Evolutionary conservation across 2,329 filamentous ascomycete genomes (phyloP).

Genomic region (Epichloe sp.): DNA sequence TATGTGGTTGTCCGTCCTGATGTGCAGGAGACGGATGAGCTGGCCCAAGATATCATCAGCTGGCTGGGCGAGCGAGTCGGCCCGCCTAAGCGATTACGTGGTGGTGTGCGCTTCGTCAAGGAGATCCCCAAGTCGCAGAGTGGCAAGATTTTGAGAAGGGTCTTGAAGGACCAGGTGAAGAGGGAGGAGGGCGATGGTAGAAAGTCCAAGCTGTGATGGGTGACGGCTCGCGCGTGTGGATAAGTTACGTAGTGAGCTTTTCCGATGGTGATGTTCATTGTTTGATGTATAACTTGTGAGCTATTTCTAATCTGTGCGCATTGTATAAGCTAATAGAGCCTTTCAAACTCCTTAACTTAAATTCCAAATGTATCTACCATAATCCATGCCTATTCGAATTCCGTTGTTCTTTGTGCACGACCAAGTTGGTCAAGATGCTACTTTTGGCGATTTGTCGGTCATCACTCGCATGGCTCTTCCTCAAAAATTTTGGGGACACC

Average conservation of each 20-base stretch:
- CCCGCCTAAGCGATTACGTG: constrained; percentile 54
- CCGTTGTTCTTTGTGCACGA: too few relatives aligned
- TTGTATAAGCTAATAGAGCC: too few relatives aligned
- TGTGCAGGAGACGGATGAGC: constrained; percentile 19
- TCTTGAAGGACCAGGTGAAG: constrained; percentile 33
- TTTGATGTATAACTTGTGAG: too few relatives aligned
- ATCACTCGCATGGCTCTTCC: too few relatives aligned
- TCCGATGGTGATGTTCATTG: background rate
- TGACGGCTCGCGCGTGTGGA: background rate
- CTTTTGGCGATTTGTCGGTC: too few relatives aligned
- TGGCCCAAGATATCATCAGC: constrained; percentile 20
- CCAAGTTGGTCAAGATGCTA: fast-evolving
- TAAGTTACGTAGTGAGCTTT: background rate
- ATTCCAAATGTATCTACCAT: too few relatives aligned
- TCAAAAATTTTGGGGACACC: background rate
- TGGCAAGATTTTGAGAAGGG: constrained; percentile 34
- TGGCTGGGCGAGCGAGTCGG: constrained; percentile 45
- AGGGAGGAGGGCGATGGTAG: constrained; percentile 18
- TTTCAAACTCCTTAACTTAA: too few relatives aligned
- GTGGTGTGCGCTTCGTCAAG: constrained; percentile 55
- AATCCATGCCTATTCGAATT: too few relatives aligned
- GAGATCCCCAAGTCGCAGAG: constrained; percentile 56
- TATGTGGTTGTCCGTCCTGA: constrained; percentile 25
- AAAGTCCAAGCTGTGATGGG: constrained; percentile 23
- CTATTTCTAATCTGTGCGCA: background rate